These are phyloP conservation scores for Saccharata proteae DNA, from an alignment of 2,329 filamentous ascomycete species.

Conservation along the genomic window DNA sequence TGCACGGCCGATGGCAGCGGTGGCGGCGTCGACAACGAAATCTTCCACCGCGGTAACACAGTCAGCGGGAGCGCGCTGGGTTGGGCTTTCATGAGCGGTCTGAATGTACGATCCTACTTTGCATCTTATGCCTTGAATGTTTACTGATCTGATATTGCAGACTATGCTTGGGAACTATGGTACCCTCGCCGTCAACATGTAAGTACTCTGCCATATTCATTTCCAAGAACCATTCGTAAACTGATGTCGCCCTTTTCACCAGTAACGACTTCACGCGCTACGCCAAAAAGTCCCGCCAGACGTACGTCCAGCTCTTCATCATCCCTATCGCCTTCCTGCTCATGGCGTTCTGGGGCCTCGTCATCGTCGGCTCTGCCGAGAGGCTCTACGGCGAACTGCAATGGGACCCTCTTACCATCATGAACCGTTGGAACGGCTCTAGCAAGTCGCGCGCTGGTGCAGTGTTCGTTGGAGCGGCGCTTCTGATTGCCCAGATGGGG, in stretches of 20 bases:
- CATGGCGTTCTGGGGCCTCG: conserved; percentile 17
- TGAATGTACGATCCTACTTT: too few species aligned
- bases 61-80: conserved; percentile 13
- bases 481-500: conserved; percentile 8
- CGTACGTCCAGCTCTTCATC: conserved; percentile 25
- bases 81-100: conserved; percentile 19
- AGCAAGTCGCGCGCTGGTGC: conserved; percentile 12
- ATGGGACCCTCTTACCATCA: conserved; percentile 15
- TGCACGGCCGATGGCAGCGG: conserved; percentile 11
- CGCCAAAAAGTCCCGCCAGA: conserved; percentile 12
- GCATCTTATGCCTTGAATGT: too few species aligned
- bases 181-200: conserved; percentile 14
- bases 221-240: conserved; percentile 14
- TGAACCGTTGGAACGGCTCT: conserved; percentile 13
- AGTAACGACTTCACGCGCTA: conserved; percentile 13
- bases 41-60: conserved; percentile 13
- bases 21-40: conserved; percentile 12
- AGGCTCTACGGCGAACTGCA: conserved; percentile 12
- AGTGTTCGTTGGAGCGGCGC: conserved; percentile 10
- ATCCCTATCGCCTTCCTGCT: conserved; percentile 18
- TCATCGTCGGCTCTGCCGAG: conserved; percentile 14
- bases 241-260: conserved; percentile 12
- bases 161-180: conserved; percentile 19
- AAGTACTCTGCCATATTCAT: conserved; percentile 5
- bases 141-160: too few species aligned